Base-by-base conservation (phyloP, 768 basidiomycete genomes). In the Panus rudis region DNA sequence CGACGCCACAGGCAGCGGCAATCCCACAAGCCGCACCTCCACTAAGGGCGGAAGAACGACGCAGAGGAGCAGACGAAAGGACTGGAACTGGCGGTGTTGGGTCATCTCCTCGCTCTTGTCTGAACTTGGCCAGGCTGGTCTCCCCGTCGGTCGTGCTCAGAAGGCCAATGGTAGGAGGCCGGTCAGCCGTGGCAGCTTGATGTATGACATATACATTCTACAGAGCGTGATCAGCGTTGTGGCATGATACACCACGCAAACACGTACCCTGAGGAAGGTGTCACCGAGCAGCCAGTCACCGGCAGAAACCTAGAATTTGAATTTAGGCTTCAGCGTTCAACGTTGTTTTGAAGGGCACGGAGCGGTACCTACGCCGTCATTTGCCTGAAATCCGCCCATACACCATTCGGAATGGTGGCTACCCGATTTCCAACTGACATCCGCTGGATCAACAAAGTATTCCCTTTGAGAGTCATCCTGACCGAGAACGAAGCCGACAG, bases 221-320 rank as follows among this genome's bases (percentile, higher is more conserved):
- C 26, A 28, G 14, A 39, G 43, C 25, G 43, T 43, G 39, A 31
- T 37, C n/a, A 6, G 33, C n/a, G n/a, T n/a, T 8, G 10, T 8
- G 6, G 21, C 33, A 35, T 8, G 27, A 41, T 26, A 24, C 44
- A 30, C 30, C 30, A 16, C 23, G 16, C 17, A 21, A 40, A 19
- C 21, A 61, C 67, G 43, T 45, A 73, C 77, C 50, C 78, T 65
- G 43, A 81, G 63, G 44, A 78, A 79, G 14, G 68, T 63, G 41
- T 76, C 76, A n/a, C 77, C 78, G 16, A 79, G 63, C 4, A 81
- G 62, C 76, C 77, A 81, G 57, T 81, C 79, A 4, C 71, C 75
- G 11, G 74, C 72, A 49, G 67, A 63, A n/a, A 75, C 63, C 71
- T 74, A 47, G 21, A 21, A 32, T 41, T 37, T 14, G 20, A 22